Percentiles rank a stretch among this genome's conserved stretches.
phyloP scores from a whole-genome alignment of 73 alveolate species.

The Symbiodinium natans region DNA sequence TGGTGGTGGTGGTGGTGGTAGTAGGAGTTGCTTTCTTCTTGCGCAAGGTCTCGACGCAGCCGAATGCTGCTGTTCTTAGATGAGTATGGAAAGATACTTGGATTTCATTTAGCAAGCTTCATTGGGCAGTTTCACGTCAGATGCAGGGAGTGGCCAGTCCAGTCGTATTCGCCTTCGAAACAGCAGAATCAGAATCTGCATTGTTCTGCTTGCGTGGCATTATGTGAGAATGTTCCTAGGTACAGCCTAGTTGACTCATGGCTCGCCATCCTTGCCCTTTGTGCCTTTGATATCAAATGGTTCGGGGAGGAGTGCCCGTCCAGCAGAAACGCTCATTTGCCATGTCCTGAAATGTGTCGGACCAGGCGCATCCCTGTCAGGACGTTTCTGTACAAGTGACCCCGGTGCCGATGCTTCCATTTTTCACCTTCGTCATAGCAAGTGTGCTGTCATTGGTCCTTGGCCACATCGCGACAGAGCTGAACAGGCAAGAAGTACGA shows the following conservation, averaged over 20 bases:
- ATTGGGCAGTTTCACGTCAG: too few species aligned
- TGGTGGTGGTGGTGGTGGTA: too few species aligned
- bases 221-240: not conserved
- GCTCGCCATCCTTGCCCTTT: slow-evolving; percentile 72
- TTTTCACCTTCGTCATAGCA: slow-evolving; percentile 87
- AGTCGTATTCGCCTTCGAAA: not conserved
- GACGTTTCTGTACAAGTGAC: slow-evolving; percentile 19
- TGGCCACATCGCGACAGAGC: slow-evolving; percentile 79
- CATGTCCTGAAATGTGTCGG: not conserved
- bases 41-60: not conserved
- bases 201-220: too few species aligned
- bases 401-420: slow-evolving; percentile 78
- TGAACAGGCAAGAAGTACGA: slow-evolving; percentile 49
- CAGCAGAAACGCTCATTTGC: not conserved
- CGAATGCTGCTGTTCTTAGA: slow-evolving; percentile 44
- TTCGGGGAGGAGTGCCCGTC: not conserved
- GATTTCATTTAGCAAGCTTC: not conserved
- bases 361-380: not conserved
- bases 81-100: slow-evolving; percentile 52
- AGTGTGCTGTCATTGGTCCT: slow-evolving; percentile 57
- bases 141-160: too few species aligned
- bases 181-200: not conserved
- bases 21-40: too few species aligned
- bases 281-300: slow-evolving; percentile 81
- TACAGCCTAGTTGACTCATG: slow-evolving; percentile 73